A percentile compares a stretch with the other conserved stretches of the same genome.
Conservation (phyloP, 352 stramenopile genomes). For the Aphanomyces astaci region DNA sequence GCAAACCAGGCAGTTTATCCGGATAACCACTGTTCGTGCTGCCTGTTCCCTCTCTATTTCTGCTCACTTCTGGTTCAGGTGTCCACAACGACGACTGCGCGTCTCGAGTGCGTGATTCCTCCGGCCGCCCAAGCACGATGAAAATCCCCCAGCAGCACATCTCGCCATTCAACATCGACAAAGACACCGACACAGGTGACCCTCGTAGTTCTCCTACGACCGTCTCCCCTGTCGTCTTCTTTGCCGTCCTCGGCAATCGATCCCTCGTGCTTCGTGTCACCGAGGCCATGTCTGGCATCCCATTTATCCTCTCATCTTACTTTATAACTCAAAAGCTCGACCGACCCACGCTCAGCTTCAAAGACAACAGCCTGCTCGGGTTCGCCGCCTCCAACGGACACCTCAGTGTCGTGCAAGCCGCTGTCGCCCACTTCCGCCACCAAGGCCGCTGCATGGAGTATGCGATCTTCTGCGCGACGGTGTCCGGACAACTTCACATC, state of each 20-base stretch:
- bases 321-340: background rate
- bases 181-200: constrained; percentile 21
- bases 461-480: constrained; percentile 15
- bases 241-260: constrained; percentile 4
- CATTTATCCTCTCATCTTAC: background rate
- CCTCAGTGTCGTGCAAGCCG: constrained; percentile 11
- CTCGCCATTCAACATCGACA: background rate
- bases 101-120: background rate
- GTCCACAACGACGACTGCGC: constrained; percentile 1
- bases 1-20: constrained; percentile 1
- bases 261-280: constrained; percentile 4
- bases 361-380: constrained; percentile 21
- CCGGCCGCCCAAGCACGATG: constrained; percentile 4
- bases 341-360: constrained; percentile 5
- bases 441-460: constrained; percentile 18
- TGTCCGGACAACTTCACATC: constrained; percentile 11
- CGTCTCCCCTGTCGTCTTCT: constrained; percentile 1
- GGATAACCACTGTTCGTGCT: background rate
- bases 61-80: background rate
- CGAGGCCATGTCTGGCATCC: constrained; percentile 9
- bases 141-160: background rate
- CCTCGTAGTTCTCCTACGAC: background rate
- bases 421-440: background rate
- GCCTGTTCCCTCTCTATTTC: background rate
- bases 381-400: constrained; percentile 15